These are phyloP conservation scores for Magnolia sinica DNA, from an alignment of 164 flowering plant species.

Conservation along the genomic window DNA sequence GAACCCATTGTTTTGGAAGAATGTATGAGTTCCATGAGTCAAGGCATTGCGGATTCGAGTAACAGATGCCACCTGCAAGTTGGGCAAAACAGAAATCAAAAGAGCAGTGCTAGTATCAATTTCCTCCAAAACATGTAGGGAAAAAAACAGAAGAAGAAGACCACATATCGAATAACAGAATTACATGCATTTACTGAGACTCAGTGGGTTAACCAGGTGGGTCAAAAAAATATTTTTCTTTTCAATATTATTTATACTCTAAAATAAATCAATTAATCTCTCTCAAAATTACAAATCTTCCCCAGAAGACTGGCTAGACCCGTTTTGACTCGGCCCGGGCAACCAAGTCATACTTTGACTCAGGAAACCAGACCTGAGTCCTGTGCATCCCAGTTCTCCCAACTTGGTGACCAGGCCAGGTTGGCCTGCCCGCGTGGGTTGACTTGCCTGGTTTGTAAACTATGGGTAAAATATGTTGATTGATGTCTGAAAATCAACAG, in stretches of 20 bases:
- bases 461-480: neutral
- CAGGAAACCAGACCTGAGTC: too few relatives aligned
- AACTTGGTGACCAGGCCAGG: too few relatives aligned
- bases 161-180: conserved; percentile 4
- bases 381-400: too few relatives aligned
- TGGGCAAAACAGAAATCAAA: neutral
- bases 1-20: conserved; percentile 72
- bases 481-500: too few relatives aligned
- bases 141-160: neutral
- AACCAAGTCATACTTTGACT: too few relatives aligned
- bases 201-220: too few relatives aligned
- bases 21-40: conserved; percentile 55
- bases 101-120: neutral
- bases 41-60: conserved; percentile 63
- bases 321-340: too few relatives aligned
- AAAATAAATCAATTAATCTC: too few relatives aligned
- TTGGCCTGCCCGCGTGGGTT: neutral
- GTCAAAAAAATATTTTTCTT: too few relatives aligned
- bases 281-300: too few relatives aligned
- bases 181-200: neutral
- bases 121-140: neutral
- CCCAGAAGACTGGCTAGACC: too few relatives aligned
- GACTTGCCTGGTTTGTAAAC: neutral
- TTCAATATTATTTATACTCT: too few relatives aligned
- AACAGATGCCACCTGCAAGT: conserved; percentile 69